These are phyloP conservation scores for Penicillium crustosum DNA, from an alignment of 2,329 filamentous ascomycete species.

Conservation along the genomic window DNA sequence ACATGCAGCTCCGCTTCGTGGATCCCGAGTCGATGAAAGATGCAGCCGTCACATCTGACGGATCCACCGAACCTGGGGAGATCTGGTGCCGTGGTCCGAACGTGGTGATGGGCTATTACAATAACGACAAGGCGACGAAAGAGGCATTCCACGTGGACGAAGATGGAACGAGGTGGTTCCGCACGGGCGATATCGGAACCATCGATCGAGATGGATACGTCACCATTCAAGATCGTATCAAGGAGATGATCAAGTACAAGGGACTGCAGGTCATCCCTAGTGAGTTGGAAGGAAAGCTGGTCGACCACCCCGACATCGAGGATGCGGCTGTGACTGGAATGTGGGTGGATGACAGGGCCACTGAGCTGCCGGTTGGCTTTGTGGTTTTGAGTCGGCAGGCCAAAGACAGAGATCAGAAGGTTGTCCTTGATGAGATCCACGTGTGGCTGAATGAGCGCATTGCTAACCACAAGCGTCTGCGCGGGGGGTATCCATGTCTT, in stretches of 20 bases:
- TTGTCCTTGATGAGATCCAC: conserved; percentile 14
- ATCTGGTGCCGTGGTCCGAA: conserved; percentile 26
- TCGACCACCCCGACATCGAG: conserved; percentile 23
- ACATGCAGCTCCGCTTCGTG: conserved; percentile 25
- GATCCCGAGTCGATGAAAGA: conserved; percentile 22
- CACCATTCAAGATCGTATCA: conserved; percentile 24
- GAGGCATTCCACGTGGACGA: conserved; percentile 17
- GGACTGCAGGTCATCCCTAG: conserved; percentile 25
- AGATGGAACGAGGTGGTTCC: conserved; percentile 21
- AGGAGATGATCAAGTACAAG: conserved; percentile 29
- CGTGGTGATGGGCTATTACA: conserved; percentile 21
- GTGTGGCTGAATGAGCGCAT: conserved; percentile 28
- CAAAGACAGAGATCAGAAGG: conserved; percentile 6
- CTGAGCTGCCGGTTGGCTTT: conserved; percentile 24
- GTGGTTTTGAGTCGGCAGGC: conserved; percentile 17
- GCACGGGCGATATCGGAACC: conserved; percentile 23
- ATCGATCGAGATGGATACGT: conserved; percentile 23
- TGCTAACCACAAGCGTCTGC: conserved; percentile 34
- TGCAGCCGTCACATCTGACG: conserved; percentile 11
- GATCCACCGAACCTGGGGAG: conserved; percentile 18
- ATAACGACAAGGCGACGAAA: conserved; percentile 20
- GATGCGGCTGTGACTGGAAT: conserved; percentile 23
- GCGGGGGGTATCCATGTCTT: conserved; percentile 35
- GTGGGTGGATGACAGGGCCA: conserved; percentile 23
- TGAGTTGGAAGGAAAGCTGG: conserved; percentile 23